These are phyloP conservation scores for Sclerotinia glacialis DNA, from an alignment of 2,329 filamentous ascomycete genomes.

Conservation along the genomic window DNA sequence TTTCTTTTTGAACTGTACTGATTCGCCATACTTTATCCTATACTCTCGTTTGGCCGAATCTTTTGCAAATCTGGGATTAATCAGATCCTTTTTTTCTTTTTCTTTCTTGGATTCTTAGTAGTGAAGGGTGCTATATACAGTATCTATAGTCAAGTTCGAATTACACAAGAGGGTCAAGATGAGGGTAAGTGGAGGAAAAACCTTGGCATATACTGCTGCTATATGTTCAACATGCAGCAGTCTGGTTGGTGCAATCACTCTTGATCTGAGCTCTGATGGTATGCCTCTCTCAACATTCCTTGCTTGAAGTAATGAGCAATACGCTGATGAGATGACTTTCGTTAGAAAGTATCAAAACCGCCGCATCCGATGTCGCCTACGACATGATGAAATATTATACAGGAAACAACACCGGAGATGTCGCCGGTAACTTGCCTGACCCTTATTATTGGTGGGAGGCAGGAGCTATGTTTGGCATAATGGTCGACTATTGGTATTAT, in stretches of 20 bases:
- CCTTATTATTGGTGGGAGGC: constrained; percentile 47
- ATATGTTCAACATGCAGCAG: constrained; percentile 20
- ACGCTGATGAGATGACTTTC: neutral
- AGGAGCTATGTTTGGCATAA: constrained; percentile 69
- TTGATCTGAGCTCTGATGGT: constrained; percentile 19
- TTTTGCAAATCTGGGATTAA: neutral
- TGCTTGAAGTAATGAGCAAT: neutral
- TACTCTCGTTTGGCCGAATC: constrained; percentile 19
- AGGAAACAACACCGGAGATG: constrained; percentile 48
- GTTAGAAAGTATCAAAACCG: constrained; percentile 38
- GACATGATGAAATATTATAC: constrained; percentile 54
- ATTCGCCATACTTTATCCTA: constrained; percentile 16
- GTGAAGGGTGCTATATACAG: neutral
- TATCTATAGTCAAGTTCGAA: constrained; percentile 3
- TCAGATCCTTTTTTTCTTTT: neutral
- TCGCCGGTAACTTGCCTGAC: constrained; percentile 48
- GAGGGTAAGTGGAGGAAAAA: constrained; percentile 19
- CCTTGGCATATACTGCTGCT: constrained; percentile 21
- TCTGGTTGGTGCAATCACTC: constrained; percentile 18
- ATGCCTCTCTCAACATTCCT: neutral
- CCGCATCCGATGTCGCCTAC: constrained; percentile 42
- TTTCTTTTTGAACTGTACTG: neutral
- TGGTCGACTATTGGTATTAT: constrained; percentile 83
- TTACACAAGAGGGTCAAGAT: constrained; percentile 14
- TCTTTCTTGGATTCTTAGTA: neutral